Base-by-base conservation (phyloP, 75 land plant species). In the Pinus albicaulis region DNA sequence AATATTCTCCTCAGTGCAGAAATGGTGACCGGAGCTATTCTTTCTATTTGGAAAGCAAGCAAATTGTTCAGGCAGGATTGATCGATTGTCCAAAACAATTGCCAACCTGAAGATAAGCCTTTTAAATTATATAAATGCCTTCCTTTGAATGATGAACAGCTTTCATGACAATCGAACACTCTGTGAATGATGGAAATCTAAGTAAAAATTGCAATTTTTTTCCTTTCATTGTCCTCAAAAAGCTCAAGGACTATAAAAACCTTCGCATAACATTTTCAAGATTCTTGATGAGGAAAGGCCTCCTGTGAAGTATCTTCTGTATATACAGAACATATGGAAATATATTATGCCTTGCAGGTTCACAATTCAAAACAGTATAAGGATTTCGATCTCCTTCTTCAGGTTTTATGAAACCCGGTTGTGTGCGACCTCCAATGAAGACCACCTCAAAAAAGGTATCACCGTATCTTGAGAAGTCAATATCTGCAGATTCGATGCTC, bases 391-490 rank as follows among this genome's bases (percentile, higher is more conserved):
- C 98, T 55, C 99, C 98, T 76, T 95, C 99, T 80, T 95, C 99
- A 75, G 95, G 90, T 66, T 95, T 95, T 24, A 85, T 88, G 23
- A 98, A 91, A 20, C 99, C 98, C 64, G 98, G 92, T 80, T 93
- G 99, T 56, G 95, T 89, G 58, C 98, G 98, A 6, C 98, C 92
- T 48, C 99, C 99, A 56, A 89, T 94, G 87, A 94, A 95, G 71
- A 87, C 86, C 34, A 95, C 98, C 98, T 95, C 99, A 75, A 95
- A 95, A 69, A 95, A 95, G 76, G 99, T 95, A 79, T 95, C 99
- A 74, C 99, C 99, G 86, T 95, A 95, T 85, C 99, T 82, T 74
- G 99, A 94, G 84, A 95, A 95, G 82, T 95, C 93, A 70, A 95
- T 92, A 61, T 94, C 98, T 53, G 99, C 77, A 58, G 95, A 94